These are phyloP conservation scores for Phallus indusiatus DNA, from an alignment of 768 basidiomycete genomes.

Conservation along the genomic window DNA sequence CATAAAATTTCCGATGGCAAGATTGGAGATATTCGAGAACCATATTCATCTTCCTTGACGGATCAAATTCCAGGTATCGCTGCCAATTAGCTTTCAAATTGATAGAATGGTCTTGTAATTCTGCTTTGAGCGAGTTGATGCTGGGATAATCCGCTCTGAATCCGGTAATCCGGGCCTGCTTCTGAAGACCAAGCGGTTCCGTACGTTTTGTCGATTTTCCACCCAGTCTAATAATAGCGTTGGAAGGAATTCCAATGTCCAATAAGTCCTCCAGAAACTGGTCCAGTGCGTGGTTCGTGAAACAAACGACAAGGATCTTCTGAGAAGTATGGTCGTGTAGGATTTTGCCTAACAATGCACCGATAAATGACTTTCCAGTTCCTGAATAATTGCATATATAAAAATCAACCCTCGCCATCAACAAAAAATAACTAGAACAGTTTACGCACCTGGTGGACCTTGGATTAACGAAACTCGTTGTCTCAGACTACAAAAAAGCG, in stretches of 20 bases:
- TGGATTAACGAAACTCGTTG: constrained; percentile 55
- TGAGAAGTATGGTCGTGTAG: constrained; percentile 38
- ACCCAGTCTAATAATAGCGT: constrained; percentile 45
- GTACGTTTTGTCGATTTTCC: constrained; percentile 45
- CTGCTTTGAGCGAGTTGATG: constrained; percentile 32
- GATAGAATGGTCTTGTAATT: constrained; percentile 3
- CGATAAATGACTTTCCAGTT: constrained; percentile 69
- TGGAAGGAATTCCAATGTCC: constrained; percentile 43
- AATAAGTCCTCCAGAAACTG: constrained; percentile 58
- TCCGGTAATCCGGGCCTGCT: constrained; percentile 23
- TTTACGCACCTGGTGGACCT: constrained; percentile 67
- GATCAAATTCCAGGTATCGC: constrained; percentile 17
- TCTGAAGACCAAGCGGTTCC: constrained; percentile 34
- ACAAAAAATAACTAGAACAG: no score
- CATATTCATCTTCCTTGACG: constrained; percentile 22
- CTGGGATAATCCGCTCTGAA: constrained; percentile 29
- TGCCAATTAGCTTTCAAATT: constrained; percentile 24
- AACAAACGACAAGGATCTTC: constrained; percentile 60
- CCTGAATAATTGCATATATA: constrained; percentile 28
- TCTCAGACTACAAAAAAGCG: constrained; percentile 42
- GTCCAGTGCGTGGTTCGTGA: constrained; percentile 68
- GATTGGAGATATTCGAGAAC: constrained; percentile 40
- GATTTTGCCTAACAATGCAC: constrained; percentile 53
- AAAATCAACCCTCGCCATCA: no score
- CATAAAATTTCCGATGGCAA: constrained; percentile 33